Evolutionary conservation across 1,139 yeast genomes (phyloP).

Genomic region (Meyerozyma carpophila): DNA sequence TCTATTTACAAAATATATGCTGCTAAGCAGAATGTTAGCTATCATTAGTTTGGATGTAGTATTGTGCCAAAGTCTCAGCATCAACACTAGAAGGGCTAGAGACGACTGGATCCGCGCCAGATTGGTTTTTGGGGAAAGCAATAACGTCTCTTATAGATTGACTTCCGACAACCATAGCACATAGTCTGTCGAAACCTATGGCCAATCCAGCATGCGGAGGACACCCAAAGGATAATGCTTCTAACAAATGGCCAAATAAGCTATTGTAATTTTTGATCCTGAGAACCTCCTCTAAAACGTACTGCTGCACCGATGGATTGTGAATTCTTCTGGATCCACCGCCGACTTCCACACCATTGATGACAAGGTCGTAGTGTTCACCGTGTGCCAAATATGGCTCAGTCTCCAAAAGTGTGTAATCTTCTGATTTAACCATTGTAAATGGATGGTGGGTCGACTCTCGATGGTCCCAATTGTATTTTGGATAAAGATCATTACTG

Average conservation of each 20-base stretch:
- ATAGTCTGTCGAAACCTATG: slow-evolving; percentile 86
- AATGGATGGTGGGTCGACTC: slow-evolving; percentile 94
- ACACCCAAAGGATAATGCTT: slow-evolving; percentile 83
- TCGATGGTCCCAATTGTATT: slow-evolving; percentile 41
- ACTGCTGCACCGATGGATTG: slow-evolving; percentile 71
- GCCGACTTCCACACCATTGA: slow-evolving; percentile 93
- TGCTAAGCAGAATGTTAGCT: background rate
- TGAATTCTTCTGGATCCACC: slow-evolving; percentile 97
- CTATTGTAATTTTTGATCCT: slow-evolving; percentile 49
- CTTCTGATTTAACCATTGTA: slow-evolving; percentile 79
- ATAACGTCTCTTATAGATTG: slow-evolving; percentile 83
- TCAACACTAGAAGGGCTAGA: slow-evolving; percentile 72
- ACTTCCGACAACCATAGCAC: slow-evolving; percentile 81
- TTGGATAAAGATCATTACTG: slow-evolving; percentile 45
- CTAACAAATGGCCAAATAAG: slow-evolving; percentile 82
- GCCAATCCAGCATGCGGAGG: slow-evolving; percentile 99
- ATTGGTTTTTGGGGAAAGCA: slow-evolving; percentile 90
- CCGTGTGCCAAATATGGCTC: slow-evolving; percentile 71
- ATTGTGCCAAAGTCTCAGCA: slow-evolving; percentile 42
- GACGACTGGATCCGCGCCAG: slow-evolving; percentile 85
- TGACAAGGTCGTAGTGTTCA: slow-evolving; percentile 91
- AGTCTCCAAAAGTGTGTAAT: slow-evolving; percentile 49
- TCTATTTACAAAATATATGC: slow-evolving; percentile 2
- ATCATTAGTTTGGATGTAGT: slow-evolving; percentile 28
- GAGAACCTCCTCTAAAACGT: slow-evolving; percentile 54